phyloP scores from a whole-genome alignment of 768 basidiomycete genomes.

The Termitomyces sp. region DNA sequence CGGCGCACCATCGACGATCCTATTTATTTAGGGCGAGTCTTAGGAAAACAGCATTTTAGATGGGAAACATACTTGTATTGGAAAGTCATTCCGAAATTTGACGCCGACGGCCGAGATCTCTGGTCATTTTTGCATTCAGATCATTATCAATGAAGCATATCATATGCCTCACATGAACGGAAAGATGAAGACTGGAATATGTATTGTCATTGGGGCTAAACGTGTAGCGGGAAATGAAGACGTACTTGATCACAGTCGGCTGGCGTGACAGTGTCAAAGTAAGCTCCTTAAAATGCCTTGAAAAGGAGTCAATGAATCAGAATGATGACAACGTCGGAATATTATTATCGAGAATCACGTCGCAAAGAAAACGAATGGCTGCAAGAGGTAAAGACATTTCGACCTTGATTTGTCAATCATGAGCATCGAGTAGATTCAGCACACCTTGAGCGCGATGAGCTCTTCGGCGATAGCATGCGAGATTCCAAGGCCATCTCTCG shows the following conservation, averaged over 20 bases:
- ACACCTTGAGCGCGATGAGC: constrained; percentile 67
- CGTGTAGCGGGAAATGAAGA: background rate
- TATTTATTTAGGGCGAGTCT: constrained; percentile 20
- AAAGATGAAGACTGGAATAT: constrained; percentile 65
- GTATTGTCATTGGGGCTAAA: background rate
- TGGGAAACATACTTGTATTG: constrained; percentile 59
- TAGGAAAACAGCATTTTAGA: background rate
- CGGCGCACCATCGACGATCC: constrained; percentile 69
- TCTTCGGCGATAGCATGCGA: constrained; percentile 81
- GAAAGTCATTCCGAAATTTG: constrained; percentile 66
- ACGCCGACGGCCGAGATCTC: constrained; percentile 48
- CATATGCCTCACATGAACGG: constrained; percentile 54
- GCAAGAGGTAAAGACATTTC: background rate
- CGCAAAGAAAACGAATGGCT: constrained; percentile 89
- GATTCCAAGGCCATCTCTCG: constrained; percentile 76
- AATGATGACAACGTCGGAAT: background rate
- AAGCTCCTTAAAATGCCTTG: constrained; percentile 79
- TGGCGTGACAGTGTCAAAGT: constrained; percentile 68
- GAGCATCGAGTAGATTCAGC: constrained; percentile 8
- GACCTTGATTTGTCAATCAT: background rate
- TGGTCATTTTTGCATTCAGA: constrained; percentile 19
- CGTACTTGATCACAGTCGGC: constrained; percentile 76
- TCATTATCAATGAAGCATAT: background rate
- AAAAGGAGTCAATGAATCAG: background rate
- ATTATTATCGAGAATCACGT: constrained; percentile 46